Conservation (phyloP, 23 red algal species). For the Gracilariopsis chorda region DNA sequence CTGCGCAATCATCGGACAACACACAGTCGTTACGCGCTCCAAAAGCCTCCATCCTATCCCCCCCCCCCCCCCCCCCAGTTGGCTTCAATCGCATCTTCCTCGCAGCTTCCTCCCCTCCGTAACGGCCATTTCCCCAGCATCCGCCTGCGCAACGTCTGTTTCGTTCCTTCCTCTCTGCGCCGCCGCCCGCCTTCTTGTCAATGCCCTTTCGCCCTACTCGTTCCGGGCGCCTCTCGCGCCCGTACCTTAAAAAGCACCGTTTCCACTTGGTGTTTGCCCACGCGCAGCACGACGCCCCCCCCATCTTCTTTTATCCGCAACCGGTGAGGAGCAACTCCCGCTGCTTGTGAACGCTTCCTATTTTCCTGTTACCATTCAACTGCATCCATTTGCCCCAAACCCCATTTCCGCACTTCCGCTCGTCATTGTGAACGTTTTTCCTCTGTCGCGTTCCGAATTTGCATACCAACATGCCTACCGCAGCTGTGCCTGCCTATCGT, state of each 20-base stretch:
- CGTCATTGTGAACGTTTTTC: not conserved
- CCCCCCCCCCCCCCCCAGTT: too few relatives aligned
- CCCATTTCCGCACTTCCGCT: not conserved
- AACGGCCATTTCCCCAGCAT: not conserved
- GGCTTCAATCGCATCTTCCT: too few relatives aligned
- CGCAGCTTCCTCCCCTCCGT: too few relatives aligned
- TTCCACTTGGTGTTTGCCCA: not conserved
- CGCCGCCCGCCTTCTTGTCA: not conserved
- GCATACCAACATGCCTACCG: not conserved
- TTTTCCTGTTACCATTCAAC: not conserved
- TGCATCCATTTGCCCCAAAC: too few relatives aligned
- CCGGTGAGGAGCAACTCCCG: slow-evolving; percentile 18
- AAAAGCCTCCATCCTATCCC: too few relatives aligned
- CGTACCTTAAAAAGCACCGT: not conserved
- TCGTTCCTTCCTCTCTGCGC: not conserved
- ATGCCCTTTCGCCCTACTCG: not conserved
- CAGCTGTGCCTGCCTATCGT: slow-evolving; percentile 31
- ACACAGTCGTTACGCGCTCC: too few relatives aligned
- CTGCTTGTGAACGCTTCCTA: slow-evolving; percentile 12
- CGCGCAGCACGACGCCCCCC: not conserved
- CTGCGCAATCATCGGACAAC: too few relatives aligned
- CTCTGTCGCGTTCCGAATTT: not conserved
- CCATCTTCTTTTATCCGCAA: not conserved
- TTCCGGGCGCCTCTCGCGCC: not conserved
- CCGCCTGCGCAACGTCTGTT: not conserved